These are phyloP conservation scores for Crepidotus variabilis DNA, from an alignment of 768 basidiomycete species.

Conservation along the genomic window DNA sequence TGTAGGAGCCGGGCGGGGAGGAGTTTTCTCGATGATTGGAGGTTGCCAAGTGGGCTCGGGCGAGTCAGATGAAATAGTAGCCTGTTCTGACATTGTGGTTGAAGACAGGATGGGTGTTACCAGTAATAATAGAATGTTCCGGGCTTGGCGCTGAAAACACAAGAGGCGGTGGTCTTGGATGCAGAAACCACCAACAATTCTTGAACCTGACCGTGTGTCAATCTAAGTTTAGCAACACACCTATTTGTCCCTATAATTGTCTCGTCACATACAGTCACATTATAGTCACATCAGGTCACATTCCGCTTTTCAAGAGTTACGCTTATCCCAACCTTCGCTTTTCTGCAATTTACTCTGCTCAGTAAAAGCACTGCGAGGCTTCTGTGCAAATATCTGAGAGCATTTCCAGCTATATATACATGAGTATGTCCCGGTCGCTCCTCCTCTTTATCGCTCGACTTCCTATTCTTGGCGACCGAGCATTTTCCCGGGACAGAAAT, in stretches of 20 bases:
- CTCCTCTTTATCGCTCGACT: neutral
- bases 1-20: constrained; percentile 27
- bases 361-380: no score
- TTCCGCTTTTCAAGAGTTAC: neutral
- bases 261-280: neutral
- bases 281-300: constrained; percentile 3
- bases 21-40: constrained; percentile 14
- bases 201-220: neutral
- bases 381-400: neutral
- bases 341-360: no score
- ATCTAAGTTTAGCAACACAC: neutral
- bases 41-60: neutral
- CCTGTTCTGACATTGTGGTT: neutral
- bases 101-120: neutral
- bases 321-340: no score
- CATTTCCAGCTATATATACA: neutral
- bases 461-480: constrained; percentile 26
- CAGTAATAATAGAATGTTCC: neutral
- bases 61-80: constrained; percentile 1
- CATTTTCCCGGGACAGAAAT: constrained; percentile 36
- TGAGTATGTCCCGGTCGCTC: neutral
- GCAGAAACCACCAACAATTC: neutral
- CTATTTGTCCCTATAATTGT: neutral
- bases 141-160: neutral
- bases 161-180: neutral